Conservation (phyloP, 1,284 basidiomycete genomes). For the Boletellus deceptivus region DNA sequence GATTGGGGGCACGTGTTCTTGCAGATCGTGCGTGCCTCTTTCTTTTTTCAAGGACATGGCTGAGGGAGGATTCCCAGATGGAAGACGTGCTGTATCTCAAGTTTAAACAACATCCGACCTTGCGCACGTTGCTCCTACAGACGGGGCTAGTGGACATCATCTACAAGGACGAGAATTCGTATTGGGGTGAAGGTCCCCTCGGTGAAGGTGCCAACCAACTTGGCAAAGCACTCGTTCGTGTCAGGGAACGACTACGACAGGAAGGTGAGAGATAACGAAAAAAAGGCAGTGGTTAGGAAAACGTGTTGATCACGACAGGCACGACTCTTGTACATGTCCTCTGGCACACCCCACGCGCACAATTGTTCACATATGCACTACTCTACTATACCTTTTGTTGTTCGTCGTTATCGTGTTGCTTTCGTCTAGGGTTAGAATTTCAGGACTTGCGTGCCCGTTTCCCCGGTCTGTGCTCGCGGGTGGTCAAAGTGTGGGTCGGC, state of each 20-base stretch:
- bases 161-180: slow-evolving; percentile 45
- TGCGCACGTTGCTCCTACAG: slow-evolving; percentile 45
- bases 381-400: slow-evolving; percentile 1
- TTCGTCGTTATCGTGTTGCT: slow-evolving; percentile 6
- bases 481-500: not conserved
- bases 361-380: not conserved
- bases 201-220: slow-evolving; percentile 57
- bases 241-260: slow-evolving; percentile 45
- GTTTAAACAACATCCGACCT: slow-evolving; percentile 55
- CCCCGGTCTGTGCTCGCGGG: not conserved
- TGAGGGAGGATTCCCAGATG: slow-evolving; percentile 42
- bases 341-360: not conserved
- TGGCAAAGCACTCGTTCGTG: slow-evolving; percentile 51
- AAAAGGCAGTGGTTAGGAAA: not conserved
- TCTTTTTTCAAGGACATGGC: not conserved
- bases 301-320: not conserved
- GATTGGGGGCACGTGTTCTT: slow-evolving; percentile 57
- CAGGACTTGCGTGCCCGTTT: slow-evolving; percentile 16
- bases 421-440: not conserved
- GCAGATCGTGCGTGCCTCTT: slow-evolving; percentile 40
- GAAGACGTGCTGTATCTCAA: slow-evolving; percentile 59
- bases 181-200: slow-evolving; percentile 55
- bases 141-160: slow-evolving; percentile 50
- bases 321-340: not conserved
- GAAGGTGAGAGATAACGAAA: slow-evolving; percentile 29